These are phyloP conservation scores for Arthromyces matolae DNA, from an alignment of 768 basidiomycete species.

Conservation along the genomic window DNA sequence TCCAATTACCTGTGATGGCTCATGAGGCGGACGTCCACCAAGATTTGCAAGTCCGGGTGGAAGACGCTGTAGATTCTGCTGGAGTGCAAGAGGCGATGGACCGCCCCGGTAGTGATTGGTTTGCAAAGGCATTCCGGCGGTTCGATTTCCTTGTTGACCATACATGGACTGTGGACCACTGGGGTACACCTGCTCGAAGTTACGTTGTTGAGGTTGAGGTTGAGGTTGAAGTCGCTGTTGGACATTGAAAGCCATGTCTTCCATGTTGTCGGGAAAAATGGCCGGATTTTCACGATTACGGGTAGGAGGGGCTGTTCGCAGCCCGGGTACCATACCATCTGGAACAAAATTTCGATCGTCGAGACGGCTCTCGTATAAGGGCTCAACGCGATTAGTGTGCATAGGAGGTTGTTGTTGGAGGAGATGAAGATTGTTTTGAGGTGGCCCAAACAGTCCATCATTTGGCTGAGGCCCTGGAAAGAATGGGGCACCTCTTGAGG, in stretches of 20 bases:
- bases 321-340: conserved; percentile 82
- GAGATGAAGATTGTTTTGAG: conserved; percentile 35
- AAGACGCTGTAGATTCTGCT: conserved; percentile 54
- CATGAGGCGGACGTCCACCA: conserved; percentile 78
- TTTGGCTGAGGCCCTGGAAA: conserved; percentile 21
- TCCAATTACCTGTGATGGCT: conserved; percentile 63
- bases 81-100: conserved; percentile 56
- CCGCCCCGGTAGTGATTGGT: conserved; percentile 66
- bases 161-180: conserved; percentile 47
- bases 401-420: conserved; percentile 38
- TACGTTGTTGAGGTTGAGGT: conserved; percentile 48
- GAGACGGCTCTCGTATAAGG: conserved; percentile 67
- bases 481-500: conserved; percentile 28
- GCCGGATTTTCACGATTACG: conserved; percentile 54
- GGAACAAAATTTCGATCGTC: conserved; percentile 79
- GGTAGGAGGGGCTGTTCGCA: conserved; percentile 63
- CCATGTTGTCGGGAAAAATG: conserved; percentile 56
- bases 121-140: conserved; percentile 52
- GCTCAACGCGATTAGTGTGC: conserved; percentile 53
- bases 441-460: conserved; percentile 28
- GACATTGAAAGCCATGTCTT: conserved; percentile 55
- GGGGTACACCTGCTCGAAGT: conserved; percentile 54
- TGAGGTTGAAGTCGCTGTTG: conserved; percentile 55
- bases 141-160: conserved; percentile 53
- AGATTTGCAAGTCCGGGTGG: conserved; percentile 82